Percentiles rank a stretch among this genome's conserved stretches.
These are phyloP conservation scores for Phytopythium mirpurense DNA, from an alignment of 352 stramenopile genomes.

Conservation along the genomic window DNA sequence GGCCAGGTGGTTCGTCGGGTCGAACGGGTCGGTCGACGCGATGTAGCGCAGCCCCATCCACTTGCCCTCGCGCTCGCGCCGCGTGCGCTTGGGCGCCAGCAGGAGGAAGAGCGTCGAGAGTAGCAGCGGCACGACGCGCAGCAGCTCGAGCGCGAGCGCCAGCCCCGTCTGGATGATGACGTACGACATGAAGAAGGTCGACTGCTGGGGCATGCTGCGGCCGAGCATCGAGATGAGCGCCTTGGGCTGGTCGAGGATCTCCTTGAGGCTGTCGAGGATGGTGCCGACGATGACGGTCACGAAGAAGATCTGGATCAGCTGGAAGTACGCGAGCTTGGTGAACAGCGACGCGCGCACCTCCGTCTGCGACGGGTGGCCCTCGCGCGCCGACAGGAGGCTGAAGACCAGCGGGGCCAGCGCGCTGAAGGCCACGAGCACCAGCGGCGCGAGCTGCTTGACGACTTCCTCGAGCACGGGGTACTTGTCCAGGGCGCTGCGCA, in stretches of 20 bases:
- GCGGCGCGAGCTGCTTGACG: constrained; percentile 66
- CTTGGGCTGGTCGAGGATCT: constrained; percentile 70
- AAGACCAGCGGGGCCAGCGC: constrained; percentile 65
- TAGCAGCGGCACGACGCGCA: constrained; percentile 49
- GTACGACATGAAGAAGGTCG: constrained; percentile 84
- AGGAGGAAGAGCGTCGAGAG: constrained; percentile 44
- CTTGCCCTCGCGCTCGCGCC: constrained; percentile 37
- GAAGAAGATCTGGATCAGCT: constrained; percentile 82
- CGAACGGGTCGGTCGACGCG: constrained; percentile 46
- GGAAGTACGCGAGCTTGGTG: constrained; percentile 76
- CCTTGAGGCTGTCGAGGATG: constrained; percentile 65
- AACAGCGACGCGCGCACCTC: constrained; percentile 63
- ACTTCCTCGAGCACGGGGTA: constrained; percentile 54
- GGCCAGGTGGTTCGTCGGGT: constrained; percentile 49
- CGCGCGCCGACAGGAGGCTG: constrained; percentile 48
- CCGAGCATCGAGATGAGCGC: constrained; percentile 66
- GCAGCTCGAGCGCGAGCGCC: constrained; percentile 49
- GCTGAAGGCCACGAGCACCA: constrained; percentile 54
- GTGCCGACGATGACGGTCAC: constrained; percentile 74
- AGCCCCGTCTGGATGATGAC: constrained; percentile 68
- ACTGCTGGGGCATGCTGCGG: constrained; percentile 70
- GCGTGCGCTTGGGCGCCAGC: constrained; percentile 56
- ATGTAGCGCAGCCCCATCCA: constrained; percentile 59
- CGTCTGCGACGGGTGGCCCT: constrained; percentile 65
- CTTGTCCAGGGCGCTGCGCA: constrained; percentile 57